phyloP scores from a whole-genome alignment of 495 filamentous ascomycete genomes.

The Annulohypoxylon moriforme region DNA sequence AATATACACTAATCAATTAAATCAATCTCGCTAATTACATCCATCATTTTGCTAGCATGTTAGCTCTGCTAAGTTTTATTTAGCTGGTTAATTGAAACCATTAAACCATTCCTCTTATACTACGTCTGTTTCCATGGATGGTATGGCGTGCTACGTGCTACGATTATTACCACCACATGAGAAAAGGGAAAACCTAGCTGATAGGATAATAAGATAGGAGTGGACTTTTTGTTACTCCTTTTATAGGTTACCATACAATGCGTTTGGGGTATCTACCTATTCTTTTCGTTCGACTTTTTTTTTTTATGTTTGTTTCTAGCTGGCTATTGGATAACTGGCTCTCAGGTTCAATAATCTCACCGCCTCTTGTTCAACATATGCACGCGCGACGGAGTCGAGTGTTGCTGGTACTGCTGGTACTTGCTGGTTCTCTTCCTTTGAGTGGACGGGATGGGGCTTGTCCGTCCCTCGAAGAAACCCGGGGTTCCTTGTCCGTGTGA shows the following conservation, averaged over 20 bases:
- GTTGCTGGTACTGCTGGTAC: no score
- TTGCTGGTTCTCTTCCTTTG: conserved; percentile 9
- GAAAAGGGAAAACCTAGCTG: background rate
- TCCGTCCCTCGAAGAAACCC: conserved; percentile 36
- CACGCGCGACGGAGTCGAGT: conserved; percentile 19
- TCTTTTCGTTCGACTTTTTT: background rate
- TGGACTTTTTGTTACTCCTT: conserved; percentile 20
- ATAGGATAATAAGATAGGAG: background rate
- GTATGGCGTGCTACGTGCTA: background rate
- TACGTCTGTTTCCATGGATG: no score
- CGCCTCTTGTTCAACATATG: conserved; percentile 41
- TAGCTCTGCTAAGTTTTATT: background rate
- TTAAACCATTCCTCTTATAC: background rate
- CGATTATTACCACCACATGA: background rate
- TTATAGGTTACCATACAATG: conserved; percentile 20
- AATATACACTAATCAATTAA: conserved; percentile 12
- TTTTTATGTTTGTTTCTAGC: background rate
- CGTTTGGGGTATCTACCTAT: background rate
- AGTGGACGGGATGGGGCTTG: conserved; percentile 39
- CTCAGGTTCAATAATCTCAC: conserved; percentile 23
- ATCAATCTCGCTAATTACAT: conserved; percentile 27
- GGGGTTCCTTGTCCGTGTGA: conserved; percentile 43
- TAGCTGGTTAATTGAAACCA: background rate
- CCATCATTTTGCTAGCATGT: background rate
- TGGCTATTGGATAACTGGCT: conserved; percentile 21